Evolutionary conservation across 768 basidiomycete genomes (phyloP).

Genomic region (Boletus vermiculosoides): DNA sequence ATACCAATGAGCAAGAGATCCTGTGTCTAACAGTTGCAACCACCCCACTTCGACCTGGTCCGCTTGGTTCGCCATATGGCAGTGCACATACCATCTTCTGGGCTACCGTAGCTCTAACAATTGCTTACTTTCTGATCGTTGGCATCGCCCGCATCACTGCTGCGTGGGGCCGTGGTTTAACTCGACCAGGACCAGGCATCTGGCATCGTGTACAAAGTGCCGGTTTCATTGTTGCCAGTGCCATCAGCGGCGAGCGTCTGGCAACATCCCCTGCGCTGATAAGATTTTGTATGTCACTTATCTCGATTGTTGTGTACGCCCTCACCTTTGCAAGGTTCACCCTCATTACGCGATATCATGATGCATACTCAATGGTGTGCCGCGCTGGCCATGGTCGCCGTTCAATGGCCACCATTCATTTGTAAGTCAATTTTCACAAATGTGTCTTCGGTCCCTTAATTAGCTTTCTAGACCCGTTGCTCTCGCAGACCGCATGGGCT

Average conservation of each 20-base stretch:
- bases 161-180: constrained; percentile 76
- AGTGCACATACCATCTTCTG: constrained; percentile 67
- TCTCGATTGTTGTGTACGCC: constrained; percentile 8
- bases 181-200: constrained; percentile 54
- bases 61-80: constrained; percentile 59
- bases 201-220: constrained; percentile 78
- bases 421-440: constrained; percentile 51
- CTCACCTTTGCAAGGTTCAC: constrained; percentile 61
- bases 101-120: constrained; percentile 68
- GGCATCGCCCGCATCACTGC: constrained; percentile 78
- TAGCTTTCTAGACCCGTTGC: constrained; percentile 69
- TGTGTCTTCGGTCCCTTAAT: constrained; percentile 14
- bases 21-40: constrained; percentile 77
- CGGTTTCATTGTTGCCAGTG: constrained; percentile 88
- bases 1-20: constrained; percentile 78
- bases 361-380: constrained; percentile 94
- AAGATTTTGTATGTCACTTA: constrained; percentile 70
- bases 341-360: constrained; percentile 87
- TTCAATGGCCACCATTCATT: constrained; percentile 90
- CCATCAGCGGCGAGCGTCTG: constrained; percentile 88
- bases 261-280: constrained; percentile 82
- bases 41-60: constrained; percentile 69
- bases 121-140: constrained; percentile 80
- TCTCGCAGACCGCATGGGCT: constrained; percentile 88
- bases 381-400: constrained; percentile 87